A percentile compares a stretch with the other conserved stretches of the same genome.
These are phyloP conservation scores for Spathaspora girioi DNA, from an alignment of 805 yeast species.

Conservation along the genomic window DNA sequence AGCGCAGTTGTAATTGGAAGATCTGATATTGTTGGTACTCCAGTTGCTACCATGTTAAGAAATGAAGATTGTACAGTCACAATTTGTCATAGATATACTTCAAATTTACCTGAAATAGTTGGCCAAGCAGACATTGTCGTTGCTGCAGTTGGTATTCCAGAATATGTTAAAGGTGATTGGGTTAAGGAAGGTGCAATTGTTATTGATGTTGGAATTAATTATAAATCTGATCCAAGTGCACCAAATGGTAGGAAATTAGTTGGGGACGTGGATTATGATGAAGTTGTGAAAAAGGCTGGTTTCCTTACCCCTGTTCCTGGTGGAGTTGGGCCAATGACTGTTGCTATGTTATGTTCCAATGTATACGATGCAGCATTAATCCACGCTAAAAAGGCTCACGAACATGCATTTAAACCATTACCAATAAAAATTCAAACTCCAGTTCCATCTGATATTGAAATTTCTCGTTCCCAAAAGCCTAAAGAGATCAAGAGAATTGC, in stretches of 20 bases:
- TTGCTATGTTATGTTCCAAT: constrained; percentile 88
- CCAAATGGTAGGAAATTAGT: constrained; percentile 80
- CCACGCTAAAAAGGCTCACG: constrained; percentile 45
- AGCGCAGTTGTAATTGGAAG: constrained; percentile 91
- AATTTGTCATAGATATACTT: constrained; percentile 65
- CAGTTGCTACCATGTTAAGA: constrained; percentile 80
- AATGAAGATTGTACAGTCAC: constrained; percentile 86
- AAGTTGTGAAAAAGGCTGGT: constrained; percentile 59
- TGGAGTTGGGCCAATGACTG: constrained; percentile 99
- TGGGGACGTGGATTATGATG: constrained; percentile 90
- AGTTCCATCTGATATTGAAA: constrained; percentile 88
- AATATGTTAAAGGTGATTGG: constrained; percentile 84
- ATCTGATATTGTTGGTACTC: constrained; percentile 94
- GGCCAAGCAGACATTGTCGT: constrained; percentile 80
- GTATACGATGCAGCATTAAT: constrained; percentile 76
- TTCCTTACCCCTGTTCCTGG: constrained; percentile 96
- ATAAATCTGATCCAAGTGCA: constrained; percentile 67
- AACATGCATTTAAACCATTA: constrained; percentile 51
- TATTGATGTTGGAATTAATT: constrained; percentile 94
- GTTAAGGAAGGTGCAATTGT: constrained; percentile 81
- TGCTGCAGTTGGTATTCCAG: constrained; percentile 88
- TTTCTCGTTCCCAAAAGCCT: constrained; percentile 86
- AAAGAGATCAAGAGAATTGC: constrained; percentile 77
- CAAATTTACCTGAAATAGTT: constrained; percentile 47
- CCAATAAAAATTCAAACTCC: constrained; percentile 51